Percentiles rank a stretch among this genome's conserved stretches.
Conservation (phyloP, 1,284 basidiomycete species). For the Malassezia japonica region DNA sequence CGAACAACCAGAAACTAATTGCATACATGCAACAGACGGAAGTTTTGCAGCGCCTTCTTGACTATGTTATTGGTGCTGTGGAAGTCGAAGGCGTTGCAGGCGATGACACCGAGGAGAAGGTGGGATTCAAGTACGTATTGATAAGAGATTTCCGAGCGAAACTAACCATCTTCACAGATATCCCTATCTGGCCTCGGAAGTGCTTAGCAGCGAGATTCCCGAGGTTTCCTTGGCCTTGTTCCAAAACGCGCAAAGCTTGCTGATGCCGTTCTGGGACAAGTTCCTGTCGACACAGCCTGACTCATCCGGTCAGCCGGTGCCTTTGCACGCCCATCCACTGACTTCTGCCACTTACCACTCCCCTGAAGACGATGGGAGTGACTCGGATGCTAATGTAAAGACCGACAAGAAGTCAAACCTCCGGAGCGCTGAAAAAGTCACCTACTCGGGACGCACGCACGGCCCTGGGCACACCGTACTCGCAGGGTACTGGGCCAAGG, state of each 20-base stretch:
- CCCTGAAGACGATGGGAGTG: not conserved
- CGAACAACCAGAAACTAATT: constrained; percentile 77
- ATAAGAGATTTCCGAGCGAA: not conserved
- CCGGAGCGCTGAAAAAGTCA: not conserved
- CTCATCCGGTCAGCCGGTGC: constrained; percentile 24
- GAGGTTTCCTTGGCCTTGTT: constrained; percentile 83
- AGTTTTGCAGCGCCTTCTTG: constrained; percentile 67
- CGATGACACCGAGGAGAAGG: constrained; percentile 43
- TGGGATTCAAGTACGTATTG: constrained; percentile 40
- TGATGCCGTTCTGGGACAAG: constrained; percentile 71
- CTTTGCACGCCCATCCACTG: constrained; percentile 42
- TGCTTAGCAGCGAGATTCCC: constrained; percentile 90
- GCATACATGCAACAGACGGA: constrained; percentile 72
- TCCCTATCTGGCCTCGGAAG: constrained; percentile 87
- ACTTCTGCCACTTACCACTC: constrained; percentile 16
- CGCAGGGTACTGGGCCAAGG: constrained; percentile 61
- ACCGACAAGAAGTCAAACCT: not conserved
- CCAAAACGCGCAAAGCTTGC: constrained; percentile 57
- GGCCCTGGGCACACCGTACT: constrained; percentile 52
- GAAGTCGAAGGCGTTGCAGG: constrained; percentile 60
- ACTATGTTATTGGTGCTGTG: constrained; percentile 74
- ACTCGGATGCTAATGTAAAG: no score
- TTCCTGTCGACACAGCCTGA: constrained; percentile 53
- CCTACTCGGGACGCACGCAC: constrained; percentile 28
- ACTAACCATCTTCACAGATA: constrained; percentile 51